Percentiles rank a stretch among this genome's conserved stretches.
These are phyloP conservation scores for Oemleria cerasiformis DNA, from an alignment of 306 rosid species.

Conservation along the genomic window DNA sequence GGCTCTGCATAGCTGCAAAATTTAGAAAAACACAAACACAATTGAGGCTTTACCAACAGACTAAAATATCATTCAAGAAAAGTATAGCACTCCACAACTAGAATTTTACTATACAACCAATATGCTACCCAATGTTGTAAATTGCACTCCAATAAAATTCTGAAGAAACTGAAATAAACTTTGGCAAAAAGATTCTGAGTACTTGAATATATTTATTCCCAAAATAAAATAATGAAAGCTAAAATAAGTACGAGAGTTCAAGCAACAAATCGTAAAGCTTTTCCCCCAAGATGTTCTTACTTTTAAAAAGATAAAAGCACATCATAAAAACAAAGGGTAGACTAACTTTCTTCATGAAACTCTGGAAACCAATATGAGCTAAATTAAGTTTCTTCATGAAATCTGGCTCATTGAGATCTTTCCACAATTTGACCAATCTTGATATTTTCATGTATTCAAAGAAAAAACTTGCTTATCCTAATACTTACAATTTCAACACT, in stretches of 20 bases:
- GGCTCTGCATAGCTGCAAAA: conserved; percentile 91
- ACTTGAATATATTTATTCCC: not conserved
- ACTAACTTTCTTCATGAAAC: conserved; percentile 3
- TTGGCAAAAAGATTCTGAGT: not conserved
- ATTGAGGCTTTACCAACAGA: not conserved
- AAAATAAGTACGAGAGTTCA: not conserved
- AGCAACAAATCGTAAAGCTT: not conserved
- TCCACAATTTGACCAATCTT: not conserved
- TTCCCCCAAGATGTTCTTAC: not conserved
- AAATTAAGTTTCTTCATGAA: conserved; percentile 1
- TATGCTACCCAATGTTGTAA: not conserved
- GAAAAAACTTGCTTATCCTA: not conserved
- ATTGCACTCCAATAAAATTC: not conserved
- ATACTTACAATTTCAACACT: not conserved
- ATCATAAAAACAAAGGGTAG: not conserved
- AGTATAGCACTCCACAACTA: not conserved
- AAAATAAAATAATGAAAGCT: not conserved
- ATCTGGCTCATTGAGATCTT: not conserved
- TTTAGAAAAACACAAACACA: conserved; percentile 16
- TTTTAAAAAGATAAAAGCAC: not conserved
- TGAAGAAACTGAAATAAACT: not conserved
- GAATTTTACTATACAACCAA: not conserved
- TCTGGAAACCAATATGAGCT: not conserved
- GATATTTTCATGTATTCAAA: not conserved
- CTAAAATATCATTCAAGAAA: not conserved